Percentiles rank a stretch among this genome's conserved stretches.
These are phyloP conservation scores for Talaromyces rugulosus DNA, from an alignment of 2,329 filamentous ascomycete species.

Conservation along the genomic window DNA sequence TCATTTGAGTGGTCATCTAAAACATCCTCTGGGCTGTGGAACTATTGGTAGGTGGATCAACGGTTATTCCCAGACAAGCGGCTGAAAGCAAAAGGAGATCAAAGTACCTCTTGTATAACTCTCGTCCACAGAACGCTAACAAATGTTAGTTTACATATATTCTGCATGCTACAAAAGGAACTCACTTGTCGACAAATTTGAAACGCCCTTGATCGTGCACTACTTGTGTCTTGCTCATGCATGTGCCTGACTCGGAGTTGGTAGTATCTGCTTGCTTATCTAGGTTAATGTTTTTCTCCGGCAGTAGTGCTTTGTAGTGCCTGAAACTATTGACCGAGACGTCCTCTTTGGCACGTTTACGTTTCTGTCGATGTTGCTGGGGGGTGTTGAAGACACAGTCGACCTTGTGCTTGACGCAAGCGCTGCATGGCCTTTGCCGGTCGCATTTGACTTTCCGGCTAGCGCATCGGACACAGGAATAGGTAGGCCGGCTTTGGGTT, in stretches of 20 bases:
- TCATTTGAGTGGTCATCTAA: slow-evolving; percentile 3
- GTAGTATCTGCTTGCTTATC: neutral
- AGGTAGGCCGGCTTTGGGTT: neutral
- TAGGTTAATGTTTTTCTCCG: neutral
- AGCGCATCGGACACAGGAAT: neutral
- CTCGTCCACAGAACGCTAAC: neutral
- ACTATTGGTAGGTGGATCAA: slow-evolving; percentile 1
- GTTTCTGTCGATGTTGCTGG: neutral
- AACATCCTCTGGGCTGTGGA: neutral
- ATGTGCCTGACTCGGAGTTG: neutral
- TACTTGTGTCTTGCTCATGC: neutral
- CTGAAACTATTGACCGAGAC: neutral
- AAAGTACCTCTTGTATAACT: neutral
- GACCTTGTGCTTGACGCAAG: neutral
- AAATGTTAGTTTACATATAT: neutral
- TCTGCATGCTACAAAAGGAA: neutral
- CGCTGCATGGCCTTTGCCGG: neutral
- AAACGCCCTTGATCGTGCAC: neutral
- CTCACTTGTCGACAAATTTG: neutral
- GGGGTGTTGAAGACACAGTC: neutral
- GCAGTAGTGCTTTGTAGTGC: neutral
- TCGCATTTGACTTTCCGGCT: neutral
- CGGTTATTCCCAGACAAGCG: neutral
- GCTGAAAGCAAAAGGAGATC: neutral
- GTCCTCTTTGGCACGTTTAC: neutral